Evolutionary conservation across 108 stramenopile species (phyloP), one percentile per base, ranked within the genome.

Genomic region (Fragilariopsis cylindrus): DNA sequence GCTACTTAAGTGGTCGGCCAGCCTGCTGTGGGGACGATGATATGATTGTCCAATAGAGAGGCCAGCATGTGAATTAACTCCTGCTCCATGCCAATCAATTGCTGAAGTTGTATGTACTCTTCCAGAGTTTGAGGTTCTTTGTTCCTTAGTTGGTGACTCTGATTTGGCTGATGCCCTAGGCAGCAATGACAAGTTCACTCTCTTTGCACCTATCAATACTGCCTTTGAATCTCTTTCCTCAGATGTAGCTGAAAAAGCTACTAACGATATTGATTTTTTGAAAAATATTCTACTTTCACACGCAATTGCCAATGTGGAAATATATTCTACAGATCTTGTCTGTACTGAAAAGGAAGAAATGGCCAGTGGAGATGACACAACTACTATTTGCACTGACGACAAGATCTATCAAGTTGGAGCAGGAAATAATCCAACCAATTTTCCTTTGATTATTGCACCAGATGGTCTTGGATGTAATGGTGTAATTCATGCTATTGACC

Each of bases 121-220:
- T 72, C 47, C 60, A 30, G 60, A 72, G 46, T 74, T 74, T 16
- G 52, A 50, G 15, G 42, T 47, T 15, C 52, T 74, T 3, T 66
- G 64, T 47, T 53, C 65, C 3, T 40, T 66, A 7, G 40, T 66
- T 13, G 54, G 41, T 19, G 39, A 8, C 3, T n/a, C 73, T 45
- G 65, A 65, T 5, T 11, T 21, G 41, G 40, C n/a, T 57, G 57
- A 57, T 21, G 62, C 43, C 43, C 43, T 45, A 12, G 4, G 40
- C 45, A 39, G 44, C 45, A 47, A 62, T 40, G 41, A 48, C 7
- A 66, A 19, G 4, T 62, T 67, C 18, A 78, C 77, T 7, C 21
- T 78, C 13, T 78, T 78, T 57, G 84, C 82, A 39, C 87, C 87
- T 21, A 47, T 83, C 80, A 43, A 77, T 75, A 79, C 56, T 1